Percentiles rank a stretch among this genome's conserved stretches.
These are phyloP conservation scores for Phaffia tasmanica DNA, from an alignment of 768 basidiomycete species.

Conservation along the genomic window DNA sequence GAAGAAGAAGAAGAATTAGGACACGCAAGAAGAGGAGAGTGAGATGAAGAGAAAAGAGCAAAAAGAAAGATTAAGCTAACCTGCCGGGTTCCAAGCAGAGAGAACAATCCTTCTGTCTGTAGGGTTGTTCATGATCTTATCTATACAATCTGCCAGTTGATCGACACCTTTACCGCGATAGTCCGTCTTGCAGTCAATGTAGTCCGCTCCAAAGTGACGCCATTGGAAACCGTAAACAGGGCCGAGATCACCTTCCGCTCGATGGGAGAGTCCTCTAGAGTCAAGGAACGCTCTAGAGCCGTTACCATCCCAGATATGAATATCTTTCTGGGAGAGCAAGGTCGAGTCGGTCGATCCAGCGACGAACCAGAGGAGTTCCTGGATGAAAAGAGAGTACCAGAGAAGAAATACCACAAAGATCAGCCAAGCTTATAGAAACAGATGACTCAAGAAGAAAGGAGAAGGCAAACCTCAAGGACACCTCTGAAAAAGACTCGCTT, in stretches of 20 bases:
- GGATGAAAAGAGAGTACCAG: background rate
- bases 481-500: slow-evolving; percentile 88
- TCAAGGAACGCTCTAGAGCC: slow-evolving; percentile 79
- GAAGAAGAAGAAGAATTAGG: background rate
- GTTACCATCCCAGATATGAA: slow-evolving; percentile 98
- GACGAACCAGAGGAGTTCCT: slow-evolving; percentile 88
- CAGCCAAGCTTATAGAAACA: background rate
- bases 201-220: slow-evolving; percentile 85
- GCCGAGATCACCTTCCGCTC: slow-evolving; percentile 82
- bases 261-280: slow-evolving; percentile 65
- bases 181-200: slow-evolving; percentile 41
- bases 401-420: background rate
- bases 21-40: background rate
- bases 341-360: slow-evolving; percentile 70
- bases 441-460: background rate
- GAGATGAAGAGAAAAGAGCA: background rate
- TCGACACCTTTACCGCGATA: slow-evolving; percentile 81
- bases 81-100: slow-evolving; percentile 96
- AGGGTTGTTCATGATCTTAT: slow-evolving; percentile 83
- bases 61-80: slow-evolving; percentile 43
- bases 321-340: slow-evolving; percentile 62
- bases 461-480: slow-evolving; percentile 51
- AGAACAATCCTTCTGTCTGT: slow-evolving; percentile 88
- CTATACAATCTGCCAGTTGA: slow-evolving; percentile 76
- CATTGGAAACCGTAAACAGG: slow-evolving; percentile 97